Base-by-base conservation (phyloP, 768 basidiomycete genomes). In the Pleurotus pulmonarius region DNA sequence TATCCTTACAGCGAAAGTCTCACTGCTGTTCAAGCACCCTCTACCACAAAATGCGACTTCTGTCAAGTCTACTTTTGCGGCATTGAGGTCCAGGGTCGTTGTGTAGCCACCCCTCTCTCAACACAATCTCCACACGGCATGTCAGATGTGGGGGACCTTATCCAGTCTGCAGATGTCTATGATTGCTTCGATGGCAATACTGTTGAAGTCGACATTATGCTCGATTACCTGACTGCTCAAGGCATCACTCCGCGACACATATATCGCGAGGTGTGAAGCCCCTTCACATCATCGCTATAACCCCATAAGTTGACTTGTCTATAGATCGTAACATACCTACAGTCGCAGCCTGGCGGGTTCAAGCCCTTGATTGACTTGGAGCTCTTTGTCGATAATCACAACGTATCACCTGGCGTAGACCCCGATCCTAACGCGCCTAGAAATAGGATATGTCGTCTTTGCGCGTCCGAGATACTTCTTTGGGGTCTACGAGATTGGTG, bases 21-120 rank as follows among this genome's bases (percentile, higher is more conserved):
- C 4, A 81, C 92, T 22, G 88, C 89, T 24, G 69, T 87, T 3
- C 75, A 72, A 29, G 89, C 92, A 11, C 92, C 92, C 12, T 70
- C 83, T 29, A 90, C 91, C n/a, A 82, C 88, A 22, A 87, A 82
- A 69, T 94, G 92, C 64, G 91, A 92, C 66, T 80, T 93, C 59
- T 94, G 92, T 61, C 83, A 85, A 58, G 83, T 89, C 6, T 88
- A 78, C 1, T 93, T 93, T 68, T 94, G 92, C 64, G 92, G 92
- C 8, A 83, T 94, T 57, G 82, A 82, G 47, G 80, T 94, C 20
- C 89, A 83, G 56, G 82, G 81, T 13, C 84, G 92, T 47, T 94
- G 92, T 66, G 65, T 78, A 46, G 88, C 90, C 1, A 68, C 78
- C 15, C 73, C 81, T 12, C 67, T 92, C 11, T 57, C 69, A 18